Base-by-base conservation (phyloP, 2,329 filamentous ascomycete genomes). In the Aureobasidium sp. region DNA sequence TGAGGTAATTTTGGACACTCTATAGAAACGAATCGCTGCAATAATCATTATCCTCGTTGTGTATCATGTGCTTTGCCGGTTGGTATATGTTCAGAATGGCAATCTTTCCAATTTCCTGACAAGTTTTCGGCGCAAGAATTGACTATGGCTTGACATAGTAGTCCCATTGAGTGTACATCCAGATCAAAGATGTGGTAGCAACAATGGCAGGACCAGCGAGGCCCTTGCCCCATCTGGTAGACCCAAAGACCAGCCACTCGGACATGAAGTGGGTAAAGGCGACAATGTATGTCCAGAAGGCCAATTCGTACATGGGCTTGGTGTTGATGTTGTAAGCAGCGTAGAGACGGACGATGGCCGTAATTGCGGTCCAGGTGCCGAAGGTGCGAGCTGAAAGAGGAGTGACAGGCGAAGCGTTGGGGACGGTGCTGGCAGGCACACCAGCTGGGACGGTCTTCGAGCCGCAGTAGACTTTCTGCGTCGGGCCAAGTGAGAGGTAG, bases 301-400 rank as follows among this genome's bases (percentile, higher is more conserved):
- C 88, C 63, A 97, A 79, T 73, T 94, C 84, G 74, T 95, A 97
- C 61, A 92, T 80, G 48, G 83, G 81, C 0, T 84, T 83, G 64
- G 90, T 81, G 67, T 85, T 80, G 65, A 96, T 84, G 74, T 95
- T 81, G 77, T 95, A 96, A 37, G 90, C 89, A 5, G 90, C 90
- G 71, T 95, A 95, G 67, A 91, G 78, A 58, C 92, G 85, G 48
- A 96, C 82, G 56, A 96, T 78, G 63, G 86, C 84, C 6, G 88
- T 87, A 63, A 96, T 80, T 63, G 93, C 82, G 0, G 92, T 95
- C 87, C 91, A 97, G 34, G 90, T 94, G 60, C 89, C 91, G 73
- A 96, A 96, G 22, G 90, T 86, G 66, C 90, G 87, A 29, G 87
- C 87, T 12, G 86, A 87, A 34, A 96, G 84, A 5, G 88, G 85